Percentiles rank a stretch among this genome's conserved stretches.
phyloP scores from a whole-genome alignment of 1,284 basidiomycete species.

The Thecaphora thlaspeos region DNA sequence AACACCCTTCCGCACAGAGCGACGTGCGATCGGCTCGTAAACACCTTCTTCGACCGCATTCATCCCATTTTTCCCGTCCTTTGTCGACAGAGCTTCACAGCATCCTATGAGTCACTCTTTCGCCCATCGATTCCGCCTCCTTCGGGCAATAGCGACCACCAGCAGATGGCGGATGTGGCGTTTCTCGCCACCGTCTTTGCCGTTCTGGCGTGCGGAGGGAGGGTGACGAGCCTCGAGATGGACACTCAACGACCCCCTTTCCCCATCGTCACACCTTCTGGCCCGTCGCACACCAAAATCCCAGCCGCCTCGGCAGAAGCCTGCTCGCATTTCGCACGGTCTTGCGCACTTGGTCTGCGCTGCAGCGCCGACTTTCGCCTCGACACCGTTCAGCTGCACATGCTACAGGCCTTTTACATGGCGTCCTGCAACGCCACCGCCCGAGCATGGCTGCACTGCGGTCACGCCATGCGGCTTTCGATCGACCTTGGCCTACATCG shows the following conservation, averaged over 20 bases:
- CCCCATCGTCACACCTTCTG: background rate
- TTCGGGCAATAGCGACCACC: background rate
- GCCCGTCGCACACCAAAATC: too few species aligned
- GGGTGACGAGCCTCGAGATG: background rate
- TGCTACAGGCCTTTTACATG: constrained; percentile 13
- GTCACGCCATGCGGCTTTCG: constrained; percentile 6
- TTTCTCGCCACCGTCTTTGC: constrained; percentile 9
- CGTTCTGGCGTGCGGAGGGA: constrained; percentile 6
- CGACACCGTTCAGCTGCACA: constrained; percentile 6
- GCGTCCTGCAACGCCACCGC: constrained; percentile 3
- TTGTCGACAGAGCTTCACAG: background rate
- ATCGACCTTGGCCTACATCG: constrained; percentile 11
- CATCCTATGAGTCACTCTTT: background rate
- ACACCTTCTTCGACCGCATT: constrained; percentile 8
- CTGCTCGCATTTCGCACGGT: background rate
- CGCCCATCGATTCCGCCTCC: too few species aligned
- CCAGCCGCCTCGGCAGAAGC: too few species aligned
- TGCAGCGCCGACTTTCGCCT: background rate
- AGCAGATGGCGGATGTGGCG: background rate
- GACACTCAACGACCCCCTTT: background rate
- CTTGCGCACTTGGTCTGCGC: background rate
- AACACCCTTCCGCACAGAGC: background rate
- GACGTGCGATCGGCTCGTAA: background rate
- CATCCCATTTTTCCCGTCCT: constrained; percentile 16
- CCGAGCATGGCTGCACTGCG: constrained; percentile 6